Evolutionary conservation across 1,284 basidiomycete genomes (phyloP), one percentile per base, ranked within the genome.

Genomic region (Coniferiporia weirii): DNA sequence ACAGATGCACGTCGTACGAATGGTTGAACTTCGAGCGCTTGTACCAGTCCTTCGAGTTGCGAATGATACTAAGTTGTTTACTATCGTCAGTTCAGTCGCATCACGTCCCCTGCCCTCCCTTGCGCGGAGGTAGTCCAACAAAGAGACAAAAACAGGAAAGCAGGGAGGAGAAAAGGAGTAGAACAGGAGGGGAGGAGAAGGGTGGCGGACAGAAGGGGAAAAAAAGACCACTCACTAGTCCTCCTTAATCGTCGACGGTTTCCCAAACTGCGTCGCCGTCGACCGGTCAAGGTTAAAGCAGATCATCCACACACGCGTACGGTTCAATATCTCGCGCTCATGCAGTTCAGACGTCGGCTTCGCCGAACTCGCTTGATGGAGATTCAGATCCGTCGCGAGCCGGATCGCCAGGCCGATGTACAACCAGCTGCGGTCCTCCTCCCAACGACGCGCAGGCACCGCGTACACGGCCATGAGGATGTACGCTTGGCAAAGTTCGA

Each of bases 201-300:
- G 15, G 15, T 3, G 8, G 35, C 45, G 10, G 20, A n/a, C 9
- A 35, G 45, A 27, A 35, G 9, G 15, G 17, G 52, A 27, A 56
- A 48, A 15, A 59, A 54, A 50, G 56, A 54, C 20, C 19, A 76
- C 83, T 61, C 66, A 87, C 85, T 81, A 90, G 68, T 93, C 89
- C 66, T 93, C 91, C 68, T 87, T 89, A 67, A 95, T 88, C 22
- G 89, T 91, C 22, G 85, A 85, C 2, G 90, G 89, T 70, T 93
- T 93, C 19, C 92, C 91, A 68, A 92, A 91, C 70, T 94, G 92
- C 15, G 90, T 91, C 10, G 90, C 84, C 2, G 85, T 89, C 35
- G 87, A 91, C 17, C 89, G 81, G 71, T 94, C 92, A 55, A 93
- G 66, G 68, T 91, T 91, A 73, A 88, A 93, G 70, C 91, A 93